A percentile compares a stretch with the other conserved stretches of the same genome.
These are phyloP conservation scores for Beauveria asiatica DNA, from an alignment of 2,329 filamentous ascomycete species.

Conservation along the genomic window DNA sequence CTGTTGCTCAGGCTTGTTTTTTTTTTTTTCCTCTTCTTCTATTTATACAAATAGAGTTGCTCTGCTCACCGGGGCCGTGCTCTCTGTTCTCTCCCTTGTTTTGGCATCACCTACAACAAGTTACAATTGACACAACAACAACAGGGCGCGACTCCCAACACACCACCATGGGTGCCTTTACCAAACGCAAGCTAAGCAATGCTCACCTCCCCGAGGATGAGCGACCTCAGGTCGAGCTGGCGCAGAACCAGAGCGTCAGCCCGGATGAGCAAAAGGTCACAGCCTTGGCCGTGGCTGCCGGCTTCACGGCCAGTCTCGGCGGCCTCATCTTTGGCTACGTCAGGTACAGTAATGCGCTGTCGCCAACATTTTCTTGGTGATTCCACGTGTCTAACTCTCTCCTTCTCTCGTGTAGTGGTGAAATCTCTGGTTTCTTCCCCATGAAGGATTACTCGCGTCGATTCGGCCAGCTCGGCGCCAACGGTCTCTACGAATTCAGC, in stretches of 20 bases:
- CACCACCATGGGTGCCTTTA: constrained; percentile 3
- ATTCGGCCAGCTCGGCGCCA: constrained; percentile 37
- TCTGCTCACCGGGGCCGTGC: no score
- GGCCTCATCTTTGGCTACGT: constrained; percentile 52
- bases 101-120: background rate
- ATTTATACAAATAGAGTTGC: constrained; percentile 1
- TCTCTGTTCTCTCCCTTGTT: background rate
- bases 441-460: constrained; percentile 49
- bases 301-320: constrained; percentile 43
- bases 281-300: constrained; percentile 37
- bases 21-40: background rate
- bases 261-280: constrained; percentile 25
- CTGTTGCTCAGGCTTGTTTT: background rate
- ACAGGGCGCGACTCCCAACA: background rate
- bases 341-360: constrained; percentile 30
- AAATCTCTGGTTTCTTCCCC: constrained; percentile 52
- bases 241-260: constrained; percentile 16
- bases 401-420: constrained; percentile 34
- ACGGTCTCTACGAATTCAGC: constrained; percentile 40
- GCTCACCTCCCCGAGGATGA: constrained; percentile 5
- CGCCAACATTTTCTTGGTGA: background rate
- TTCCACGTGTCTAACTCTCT: background rate
- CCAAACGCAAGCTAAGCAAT: constrained; percentile 5
- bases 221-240: constrained; percentile 4
- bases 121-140: background rate